These are phyloP conservation scores for Schrenkiella parvula DNA, from an alignment of 345 rosid genomes.

Conservation along the genomic window DNA sequence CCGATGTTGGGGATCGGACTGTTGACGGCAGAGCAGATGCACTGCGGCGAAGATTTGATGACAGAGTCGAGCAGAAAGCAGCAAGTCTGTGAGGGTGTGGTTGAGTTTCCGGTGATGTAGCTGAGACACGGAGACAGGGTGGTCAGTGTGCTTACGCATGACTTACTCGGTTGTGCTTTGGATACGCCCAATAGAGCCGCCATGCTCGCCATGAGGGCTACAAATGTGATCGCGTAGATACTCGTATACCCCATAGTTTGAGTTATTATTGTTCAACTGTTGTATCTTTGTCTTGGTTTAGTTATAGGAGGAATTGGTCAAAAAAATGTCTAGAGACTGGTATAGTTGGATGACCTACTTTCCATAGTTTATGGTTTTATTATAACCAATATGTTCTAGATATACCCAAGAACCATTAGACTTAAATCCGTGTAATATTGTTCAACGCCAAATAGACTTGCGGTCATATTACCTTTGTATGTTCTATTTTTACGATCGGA, in stretches of 20 bases:
- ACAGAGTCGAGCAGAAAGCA: conserved; percentile 55
- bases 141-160: conserved; percentile 40
- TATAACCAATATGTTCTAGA: conserved; percentile 5
- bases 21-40: conserved; percentile 58
- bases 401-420: neutral
- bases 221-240: conserved; percentile 24
- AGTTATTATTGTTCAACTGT: neutral
- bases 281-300: conserved; percentile 5
- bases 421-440: neutral
- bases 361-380: conserved; percentile 6
- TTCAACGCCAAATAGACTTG: neutral
- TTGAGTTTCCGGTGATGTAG: conserved; percentile 56
- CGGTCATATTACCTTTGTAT: neutral
- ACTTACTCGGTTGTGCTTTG: conserved; percentile 18
- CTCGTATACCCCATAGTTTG: conserved; percentile 30
- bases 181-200: conserved; percentile 40
- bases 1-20: conserved; percentile 47
- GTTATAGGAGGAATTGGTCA: conserved; percentile 2
- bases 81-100: conserved; percentile 59
- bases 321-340: conserved; percentile 24
- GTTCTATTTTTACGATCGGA: neutral
- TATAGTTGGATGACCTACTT: conserved; percentile 29
- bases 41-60: conserved; percentile 57
- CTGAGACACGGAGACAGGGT: conserved; percentile 54
- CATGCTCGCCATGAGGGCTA: conserved; percentile 32